Evolutionary conservation across 1,139 yeast genomes (phyloP).

Genomic region (Cylindricascospora bacillispora): DNA sequence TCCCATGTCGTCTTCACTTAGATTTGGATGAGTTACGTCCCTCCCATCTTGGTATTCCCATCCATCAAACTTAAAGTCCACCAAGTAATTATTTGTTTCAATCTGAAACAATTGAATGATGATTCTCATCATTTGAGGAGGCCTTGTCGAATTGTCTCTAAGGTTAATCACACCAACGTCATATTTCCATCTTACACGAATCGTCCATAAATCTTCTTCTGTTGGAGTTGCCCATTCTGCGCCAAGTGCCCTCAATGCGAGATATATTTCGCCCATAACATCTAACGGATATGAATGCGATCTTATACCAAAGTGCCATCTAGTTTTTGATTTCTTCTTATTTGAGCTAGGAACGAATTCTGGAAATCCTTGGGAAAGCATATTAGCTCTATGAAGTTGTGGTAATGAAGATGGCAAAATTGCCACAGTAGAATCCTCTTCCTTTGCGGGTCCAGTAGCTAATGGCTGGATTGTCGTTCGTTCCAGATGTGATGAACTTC

Average conservation of each 20-base stretch:
- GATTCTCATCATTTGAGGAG: constrained; percentile 63
- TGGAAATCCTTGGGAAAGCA: constrained; percentile 49
- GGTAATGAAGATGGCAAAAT: constrained; percentile 90
- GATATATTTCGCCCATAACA: constrained; percentile 96
- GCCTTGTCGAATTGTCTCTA: constrained; percentile 13
- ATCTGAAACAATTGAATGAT: constrained; percentile 90
- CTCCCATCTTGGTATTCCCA: constrained; percentile 50
- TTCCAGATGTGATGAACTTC: constrained; percentile 13
- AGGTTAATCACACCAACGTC: constrained; percentile 2
- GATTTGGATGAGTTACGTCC: constrained; percentile 23
- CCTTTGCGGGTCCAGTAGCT: constrained; percentile 19
- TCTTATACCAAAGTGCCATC: constrained; percentile 98
- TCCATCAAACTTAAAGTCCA: constrained; percentile 95
- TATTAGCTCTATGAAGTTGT: constrained; percentile 84
- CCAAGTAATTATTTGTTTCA: constrained; percentile 90
- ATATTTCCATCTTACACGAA: constrained; percentile 55
- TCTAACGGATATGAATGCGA: constrained; percentile 93
- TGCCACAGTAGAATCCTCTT: constrained; percentile 53
- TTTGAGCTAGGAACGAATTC: constrained; percentile 47
- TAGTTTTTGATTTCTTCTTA: constrained; percentile 76
- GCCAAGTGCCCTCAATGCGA: constrained; percentile 85
- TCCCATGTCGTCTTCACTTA: constrained; percentile 53
- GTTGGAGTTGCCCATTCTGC: constrained; percentile 97
- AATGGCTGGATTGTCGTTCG: constrained; percentile 25
- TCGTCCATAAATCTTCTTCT: constrained; percentile 92